Evolutionary conservation across 2,329 filamentous ascomycete species (phyloP).

Genomic region (Diaporthe batatas): DNA sequence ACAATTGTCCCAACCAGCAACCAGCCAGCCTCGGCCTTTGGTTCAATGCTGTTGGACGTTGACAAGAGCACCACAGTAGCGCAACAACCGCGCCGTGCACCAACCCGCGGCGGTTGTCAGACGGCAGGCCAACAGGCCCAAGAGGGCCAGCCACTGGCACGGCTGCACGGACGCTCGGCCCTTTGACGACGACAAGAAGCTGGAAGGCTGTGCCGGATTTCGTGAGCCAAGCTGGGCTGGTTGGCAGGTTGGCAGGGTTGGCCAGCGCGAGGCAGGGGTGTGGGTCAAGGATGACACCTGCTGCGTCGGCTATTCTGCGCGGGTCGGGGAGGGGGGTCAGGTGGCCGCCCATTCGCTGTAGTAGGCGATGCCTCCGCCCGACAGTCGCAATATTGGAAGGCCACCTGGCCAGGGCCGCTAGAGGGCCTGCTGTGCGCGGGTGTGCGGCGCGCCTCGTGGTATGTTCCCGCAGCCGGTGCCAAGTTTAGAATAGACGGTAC

Average conservation of each 20-base stretch:
- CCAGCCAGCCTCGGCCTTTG: too few species aligned
- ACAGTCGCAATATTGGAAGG: constrained; percentile 38
- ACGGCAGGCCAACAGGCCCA: constrained; percentile 5
- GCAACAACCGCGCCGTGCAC: constrained; percentile 33
- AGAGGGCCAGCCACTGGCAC: too few species aligned
- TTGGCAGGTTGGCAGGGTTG: too few species aligned
- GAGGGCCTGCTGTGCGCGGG: too few species aligned
- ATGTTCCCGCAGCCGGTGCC: constrained; percentile 12
- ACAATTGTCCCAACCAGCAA: constrained; percentile 22
- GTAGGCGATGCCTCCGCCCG: constrained; percentile 29
- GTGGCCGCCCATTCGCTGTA: constrained; percentile 21
- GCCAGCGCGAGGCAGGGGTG: not conserved
- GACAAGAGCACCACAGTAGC: not conserved
- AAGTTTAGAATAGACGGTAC: constrained; percentile 26
- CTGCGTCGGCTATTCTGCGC: constrained; percentile 20
- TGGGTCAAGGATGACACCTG: constrained; percentile 20
- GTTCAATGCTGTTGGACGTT: not conserved
- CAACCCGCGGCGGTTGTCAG: constrained; percentile 22
- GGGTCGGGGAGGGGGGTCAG: constrained; percentile 13
- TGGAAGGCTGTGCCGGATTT: constrained; percentile 23
- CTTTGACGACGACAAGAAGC: too few species aligned
- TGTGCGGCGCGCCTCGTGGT: constrained; percentile 19
- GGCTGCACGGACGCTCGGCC: too few species aligned
- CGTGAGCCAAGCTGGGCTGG: too few species aligned
- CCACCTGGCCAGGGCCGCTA: too few species aligned